Evolutionary conservation across 495 filamentous ascomycete species (phyloP), one percentile per base, ranked within the genome.

Genomic region (Annulohypoxylon nitens): DNA sequence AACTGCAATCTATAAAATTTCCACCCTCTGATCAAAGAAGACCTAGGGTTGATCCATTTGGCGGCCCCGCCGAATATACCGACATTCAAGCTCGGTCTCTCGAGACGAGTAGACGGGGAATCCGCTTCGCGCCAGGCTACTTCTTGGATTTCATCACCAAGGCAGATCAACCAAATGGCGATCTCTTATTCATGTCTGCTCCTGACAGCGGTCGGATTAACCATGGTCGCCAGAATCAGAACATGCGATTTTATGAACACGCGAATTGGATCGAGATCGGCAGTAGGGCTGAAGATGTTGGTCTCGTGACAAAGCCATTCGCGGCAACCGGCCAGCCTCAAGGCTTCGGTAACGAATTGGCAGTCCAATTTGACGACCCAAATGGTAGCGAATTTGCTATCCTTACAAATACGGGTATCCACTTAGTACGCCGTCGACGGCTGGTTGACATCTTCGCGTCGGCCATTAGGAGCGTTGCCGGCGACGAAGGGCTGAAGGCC

Each of bases 261-360:
- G 93, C 89, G 4, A 89, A 88, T 71, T 93, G 90, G 88, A 81
- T 97, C 25, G 86, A 87, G 0, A 80, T 98, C 18, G 88, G 88
- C 18, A 92, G 92, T 76, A 83, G 81, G 20, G 89, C 89, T 14
- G 89, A 97, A 78, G 93, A 91, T 71, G 83, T 97, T 63, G 93
- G 94, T 2, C 81, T 94, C 6, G 88, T 92, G 43, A 92, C 92
- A 1, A 83, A 85, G 3, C 86, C 90, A 14, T 93, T 93, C 47
- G 86, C 88, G 14, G 93, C 93, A 12, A 82, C 88, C 0, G 76
- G 77, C n/a, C 87, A 87, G 18, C 93, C 96, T 9, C 79, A 88
- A 12, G 95, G 95, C 0, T 99, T 97, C 75, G 94, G 94, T 16
- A 99, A 99, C 74, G 96, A 99, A 78, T 83, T 97, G 67, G 94